Conservation (phyloP, 495 filamentous ascomycete genomes). For the Rusavskia elegans region DNA sequence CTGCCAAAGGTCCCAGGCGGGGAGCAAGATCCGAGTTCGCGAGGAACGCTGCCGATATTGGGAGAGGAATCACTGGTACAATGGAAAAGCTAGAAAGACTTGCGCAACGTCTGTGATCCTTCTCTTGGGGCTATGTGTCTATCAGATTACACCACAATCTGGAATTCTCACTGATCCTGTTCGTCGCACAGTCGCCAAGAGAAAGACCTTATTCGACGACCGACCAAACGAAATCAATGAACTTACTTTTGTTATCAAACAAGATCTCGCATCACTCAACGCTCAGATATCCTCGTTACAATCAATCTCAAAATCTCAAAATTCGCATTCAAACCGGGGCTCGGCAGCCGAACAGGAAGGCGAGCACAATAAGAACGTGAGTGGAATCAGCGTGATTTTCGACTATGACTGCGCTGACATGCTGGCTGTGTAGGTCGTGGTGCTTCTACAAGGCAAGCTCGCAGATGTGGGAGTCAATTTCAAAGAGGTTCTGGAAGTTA, state of each 20-base stretch:
- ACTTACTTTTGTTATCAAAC: conserved; percentile 91
- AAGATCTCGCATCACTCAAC: conserved; percentile 83
- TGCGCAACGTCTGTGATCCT: conserved; percentile 46
- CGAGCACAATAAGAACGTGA: conserved; percentile 88
- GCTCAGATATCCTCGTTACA: conserved; percentile 71
- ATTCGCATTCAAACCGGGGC: conserved; percentile 41
- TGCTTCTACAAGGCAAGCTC: conserved; percentile 83
- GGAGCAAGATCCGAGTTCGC: conserved; percentile 65
- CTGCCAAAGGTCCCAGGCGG: conserved; percentile 23
- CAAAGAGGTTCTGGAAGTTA: conserved; percentile 91
- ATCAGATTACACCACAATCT: too few relatives aligned
- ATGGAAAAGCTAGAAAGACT: conserved; percentile 89
- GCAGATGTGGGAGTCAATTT: conserved; percentile 90
- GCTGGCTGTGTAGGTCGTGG: conserved; percentile 40
- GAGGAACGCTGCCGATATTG: conserved; percentile 74
- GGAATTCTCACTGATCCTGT: neutral
- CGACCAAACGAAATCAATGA: conserved; percentile 92
- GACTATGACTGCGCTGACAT: conserved; percentile 10
- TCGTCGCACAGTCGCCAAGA: conserved; percentile 57
- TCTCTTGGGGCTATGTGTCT: neutral
- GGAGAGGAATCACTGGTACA: conserved; percentile 73
- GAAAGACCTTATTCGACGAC: conserved; percentile 95
- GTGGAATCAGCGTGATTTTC: neutral
- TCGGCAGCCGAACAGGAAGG: conserved; percentile 63
- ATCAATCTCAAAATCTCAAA: conserved; percentile 51